phyloP scores from a whole-genome alignment of 2,329 filamentous ascomycete genomes.

The Fusarium armeniacum region DNA sequence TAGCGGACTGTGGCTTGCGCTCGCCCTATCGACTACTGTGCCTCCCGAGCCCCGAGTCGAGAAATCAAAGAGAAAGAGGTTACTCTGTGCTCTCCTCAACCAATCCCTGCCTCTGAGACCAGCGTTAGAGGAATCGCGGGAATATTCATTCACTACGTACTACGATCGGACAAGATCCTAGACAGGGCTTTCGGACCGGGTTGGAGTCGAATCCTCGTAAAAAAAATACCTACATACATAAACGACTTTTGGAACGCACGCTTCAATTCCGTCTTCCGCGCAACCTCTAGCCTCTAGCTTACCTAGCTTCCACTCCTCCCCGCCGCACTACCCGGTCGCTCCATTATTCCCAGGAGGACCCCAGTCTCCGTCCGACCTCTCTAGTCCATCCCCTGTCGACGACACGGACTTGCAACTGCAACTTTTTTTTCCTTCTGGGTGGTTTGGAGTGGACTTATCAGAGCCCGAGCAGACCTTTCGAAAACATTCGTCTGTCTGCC shows the following conservation, averaged over 20 bases:
- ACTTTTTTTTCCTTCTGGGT: conserved; percentile 4
- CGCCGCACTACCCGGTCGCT: conserved; percentile 29
- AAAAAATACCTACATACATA: background rate
- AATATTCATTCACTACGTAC: conserved; percentile 6
- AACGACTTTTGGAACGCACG: conserved; percentile 35
- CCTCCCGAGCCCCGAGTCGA: background rate
- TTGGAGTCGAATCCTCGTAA: conserved; percentile 20
- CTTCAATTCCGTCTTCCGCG: conserved; percentile 41
- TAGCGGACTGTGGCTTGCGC: conserved; percentile 39
- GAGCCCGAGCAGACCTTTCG: background rate
- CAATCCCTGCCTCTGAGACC: conserved; percentile 11
- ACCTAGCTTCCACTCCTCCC: conserved; percentile 21
- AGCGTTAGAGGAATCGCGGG: conserved; percentile 23
- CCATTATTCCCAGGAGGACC: conserved; percentile 25
- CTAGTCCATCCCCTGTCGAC: conserved; percentile 22
- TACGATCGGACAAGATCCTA: conserved; percentile 38
- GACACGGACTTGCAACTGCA: conserved; percentile 17
- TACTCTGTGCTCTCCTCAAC: background rate
- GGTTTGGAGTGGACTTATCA: conserved; percentile 28
- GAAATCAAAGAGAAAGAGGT: background rate
- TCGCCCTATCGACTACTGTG: conserved; percentile 3
- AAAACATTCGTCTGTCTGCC: background rate
- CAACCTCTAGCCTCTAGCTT: conserved; percentile 33
- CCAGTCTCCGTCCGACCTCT: conserved; percentile 27
- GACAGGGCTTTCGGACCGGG: conserved; percentile 28